Base-by-base conservation (phyloP, 352 stramenopile species). In the Pythium brachiatum region DNA sequence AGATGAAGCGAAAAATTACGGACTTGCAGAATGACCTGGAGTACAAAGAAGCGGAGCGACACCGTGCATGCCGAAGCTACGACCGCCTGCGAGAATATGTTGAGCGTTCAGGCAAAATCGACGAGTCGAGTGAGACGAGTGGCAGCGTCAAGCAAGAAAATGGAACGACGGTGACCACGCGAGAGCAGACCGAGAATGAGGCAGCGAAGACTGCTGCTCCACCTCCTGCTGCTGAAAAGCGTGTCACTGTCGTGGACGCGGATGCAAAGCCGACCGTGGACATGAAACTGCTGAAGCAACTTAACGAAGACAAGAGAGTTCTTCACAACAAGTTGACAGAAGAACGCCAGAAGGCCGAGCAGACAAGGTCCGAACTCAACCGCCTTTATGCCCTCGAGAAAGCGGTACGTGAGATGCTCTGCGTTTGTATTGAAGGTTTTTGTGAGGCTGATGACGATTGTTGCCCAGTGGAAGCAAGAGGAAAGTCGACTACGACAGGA, bases 1-100 rank as follows among this genome's bases (percentile, higher is more conserved):
- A 94, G 81, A 81, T 69, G 48, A 79, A 88, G 64, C 70, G 58
- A 7, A 75, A 81, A 44, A 73, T 95, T 56, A 48, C 57, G 31
- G 78, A 87, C 23, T 65, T 95, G 21, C 73, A 92, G 57, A 51
- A 43, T 23, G 86, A 92, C 62, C 48, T 95, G 29, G 81, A 92
- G 46, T 60, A 73, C 12, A 95, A 92, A 57, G 86, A 95, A 68
- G 72, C 79, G 5, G 83, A 94, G 55, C 76, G 86, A 0, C 86
- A 95, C 76, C 78, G 71, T 23, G 86, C 80, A 16, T 94, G 84
- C 64, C 73, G 86, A 47, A 80, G 89, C 18, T 88, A 85, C 27
- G 86, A 95, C 60, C 83, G 86, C 18, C 41, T 92, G 27, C 81
- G 76, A 44, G 62, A 76, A 47, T 81, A 72, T 31, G 60, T 92